A percentile compares a stretch with the other conserved stretches of the same genome.
These are phyloP conservation scores for Actinidia polygama DNA, from an alignment of 179 eudicot species.

Conservation along the genomic window DNA sequence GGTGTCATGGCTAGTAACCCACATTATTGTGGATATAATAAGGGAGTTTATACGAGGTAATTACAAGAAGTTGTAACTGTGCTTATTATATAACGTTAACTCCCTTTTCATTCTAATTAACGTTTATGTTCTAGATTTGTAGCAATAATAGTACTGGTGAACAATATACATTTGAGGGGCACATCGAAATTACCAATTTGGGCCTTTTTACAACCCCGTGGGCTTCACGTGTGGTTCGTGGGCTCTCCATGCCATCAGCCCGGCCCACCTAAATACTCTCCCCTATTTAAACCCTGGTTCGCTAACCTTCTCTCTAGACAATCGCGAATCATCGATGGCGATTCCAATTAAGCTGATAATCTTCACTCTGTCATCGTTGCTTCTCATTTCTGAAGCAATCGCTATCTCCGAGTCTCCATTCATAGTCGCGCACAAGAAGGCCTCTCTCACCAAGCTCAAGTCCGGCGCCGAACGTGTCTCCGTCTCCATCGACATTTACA, in stretches of 20 bases:
- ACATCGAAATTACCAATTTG: too few relatives aligned
- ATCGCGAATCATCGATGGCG: slow-evolving; percentile 8
- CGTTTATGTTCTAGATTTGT: too few relatives aligned
- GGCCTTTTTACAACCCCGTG: neutral
- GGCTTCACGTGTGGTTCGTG: neutral
- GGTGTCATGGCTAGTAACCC: too few relatives aligned
- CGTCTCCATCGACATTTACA: slow-evolving; percentile 57
- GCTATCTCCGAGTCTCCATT: slow-evolving; percentile 53
- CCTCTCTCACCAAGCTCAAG: slow-evolving; percentile 48
- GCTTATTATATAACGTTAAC: too few relatives aligned
- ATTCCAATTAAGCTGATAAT: neutral
- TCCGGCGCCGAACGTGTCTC: slow-evolving; percentile 54
- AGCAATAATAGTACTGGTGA: too few relatives aligned
- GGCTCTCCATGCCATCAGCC: neutral
- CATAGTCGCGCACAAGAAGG: slow-evolving; percentile 66
- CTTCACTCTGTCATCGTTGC: neutral
- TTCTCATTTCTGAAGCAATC: slow-evolving; percentile 15
- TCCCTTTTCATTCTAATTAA: too few relatives aligned
- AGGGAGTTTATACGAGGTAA: too few relatives aligned
- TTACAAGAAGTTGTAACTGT: too few relatives aligned
- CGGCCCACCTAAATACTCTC: neutral
- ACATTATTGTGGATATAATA: too few relatives aligned
- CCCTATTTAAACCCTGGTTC: neutral
- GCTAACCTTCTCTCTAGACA: neutral
- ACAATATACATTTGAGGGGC: too few relatives aligned